phyloP scores from a whole-genome alignment of 345 rosid genomes.

The Eucalyptus viminalis region DNA sequence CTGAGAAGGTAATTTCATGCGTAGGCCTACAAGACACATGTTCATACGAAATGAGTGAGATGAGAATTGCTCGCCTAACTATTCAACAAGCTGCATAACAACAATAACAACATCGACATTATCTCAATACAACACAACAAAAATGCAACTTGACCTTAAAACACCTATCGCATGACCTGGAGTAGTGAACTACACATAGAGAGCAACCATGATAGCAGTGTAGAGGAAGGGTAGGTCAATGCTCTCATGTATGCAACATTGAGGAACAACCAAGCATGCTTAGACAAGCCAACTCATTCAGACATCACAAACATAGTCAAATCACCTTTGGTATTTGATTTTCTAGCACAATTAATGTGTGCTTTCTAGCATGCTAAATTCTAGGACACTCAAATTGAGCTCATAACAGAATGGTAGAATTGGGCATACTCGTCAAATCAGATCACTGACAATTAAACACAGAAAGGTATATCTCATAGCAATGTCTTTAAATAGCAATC shows the following conservation, averaged over 20 bases:
- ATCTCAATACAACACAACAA: background rate
- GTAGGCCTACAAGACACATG: conserved; percentile 54
- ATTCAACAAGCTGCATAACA: background rate
- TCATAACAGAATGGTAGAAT: background rate
- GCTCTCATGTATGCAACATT: background rate
- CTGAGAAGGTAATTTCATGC: conserved; percentile 94
- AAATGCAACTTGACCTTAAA: background rate
- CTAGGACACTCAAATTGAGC: background rate
- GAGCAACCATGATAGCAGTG: background rate
- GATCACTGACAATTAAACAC: background rate
- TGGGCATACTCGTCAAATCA: background rate
- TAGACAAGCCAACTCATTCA: background rate
- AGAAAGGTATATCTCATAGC: background rate
- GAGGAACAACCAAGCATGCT: background rate
- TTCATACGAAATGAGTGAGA: background rate
- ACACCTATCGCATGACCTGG: background rate
- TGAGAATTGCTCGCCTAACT: background rate
- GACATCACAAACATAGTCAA: background rate
- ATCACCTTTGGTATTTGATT: background rate
- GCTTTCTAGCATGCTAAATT: background rate
- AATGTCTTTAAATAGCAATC: background rate
- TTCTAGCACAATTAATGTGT: background rate
- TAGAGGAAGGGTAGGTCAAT: background rate
- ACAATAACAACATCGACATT: background rate
- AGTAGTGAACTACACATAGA: background rate